Percentiles rank a stretch among this genome's conserved stretches.
These are phyloP conservation scores for Pleurotus giganteus DNA, from an alignment of 768 basidiomycete genomes.

Conservation along the genomic window DNA sequence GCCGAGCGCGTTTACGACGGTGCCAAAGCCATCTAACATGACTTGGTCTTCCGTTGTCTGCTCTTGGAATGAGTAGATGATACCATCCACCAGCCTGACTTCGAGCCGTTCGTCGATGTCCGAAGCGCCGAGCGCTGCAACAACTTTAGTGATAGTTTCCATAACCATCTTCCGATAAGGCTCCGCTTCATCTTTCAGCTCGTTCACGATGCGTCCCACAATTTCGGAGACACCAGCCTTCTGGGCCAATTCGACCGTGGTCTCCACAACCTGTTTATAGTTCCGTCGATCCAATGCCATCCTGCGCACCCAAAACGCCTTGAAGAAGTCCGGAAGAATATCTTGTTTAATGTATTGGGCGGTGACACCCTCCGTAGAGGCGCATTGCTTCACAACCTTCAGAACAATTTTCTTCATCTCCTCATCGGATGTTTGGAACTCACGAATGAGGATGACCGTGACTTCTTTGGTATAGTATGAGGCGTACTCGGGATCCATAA, in stretches of 20 bases:
- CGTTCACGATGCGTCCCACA: slow-evolving; percentile 84
- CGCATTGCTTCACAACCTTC: slow-evolving; percentile 98
- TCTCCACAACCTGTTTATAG: slow-evolving; percentile 97
- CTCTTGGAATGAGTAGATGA: slow-evolving; percentile 99
- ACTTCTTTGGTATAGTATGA: slow-evolving; percentile 99
- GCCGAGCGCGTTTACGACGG: slow-evolving; percentile 91
- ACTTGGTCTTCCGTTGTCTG: slow-evolving; percentile 99
- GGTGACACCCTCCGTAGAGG: slow-evolving; percentile 97
- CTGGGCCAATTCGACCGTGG: slow-evolving; percentile 96
- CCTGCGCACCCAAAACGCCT: slow-evolving; percentile 96
- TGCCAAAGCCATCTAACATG: slow-evolving; percentile 98
- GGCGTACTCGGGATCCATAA: slow-evolving; percentile 99
- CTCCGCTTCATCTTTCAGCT: slow-evolving; percentile 88
- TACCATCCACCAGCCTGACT: slow-evolving; percentile 92
- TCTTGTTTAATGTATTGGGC: slow-evolving; percentile 96
- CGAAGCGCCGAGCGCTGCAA: slow-evolving; percentile 91
- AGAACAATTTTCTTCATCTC: slow-evolving; percentile 99
- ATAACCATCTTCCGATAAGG: slow-evolving; percentile 99
- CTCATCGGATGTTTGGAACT: slow-evolving; percentile 98
- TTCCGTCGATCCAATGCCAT: slow-evolving; percentile 98
- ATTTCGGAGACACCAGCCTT: slow-evolving; percentile 97
- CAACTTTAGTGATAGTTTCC: slow-evolving; percentile 98
- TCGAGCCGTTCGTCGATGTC: slow-evolving; percentile 97
- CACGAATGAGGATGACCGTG: slow-evolving; percentile 93
- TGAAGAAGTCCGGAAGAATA: slow-evolving; percentile 99